Evolutionary conservation across 148 eudicot genomes (phyloP), one percentile per base, ranked within the genome.

Genomic region (Persicaria maculosa): DNA sequence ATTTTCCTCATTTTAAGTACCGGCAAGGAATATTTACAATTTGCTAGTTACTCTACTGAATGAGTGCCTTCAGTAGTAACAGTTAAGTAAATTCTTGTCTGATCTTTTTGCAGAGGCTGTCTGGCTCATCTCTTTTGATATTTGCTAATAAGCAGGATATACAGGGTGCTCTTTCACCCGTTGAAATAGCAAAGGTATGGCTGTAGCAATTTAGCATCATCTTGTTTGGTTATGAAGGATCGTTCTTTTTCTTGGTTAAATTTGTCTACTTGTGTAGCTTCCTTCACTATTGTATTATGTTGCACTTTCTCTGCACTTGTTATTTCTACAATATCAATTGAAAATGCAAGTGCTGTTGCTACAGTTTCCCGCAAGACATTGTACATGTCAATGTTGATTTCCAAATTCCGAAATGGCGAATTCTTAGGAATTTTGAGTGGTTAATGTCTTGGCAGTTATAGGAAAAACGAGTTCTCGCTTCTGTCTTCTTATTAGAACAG

Each of bases 61-160:
- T 48, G 12, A 48, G 52, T 48, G 52, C 12, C 12, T 48, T 36
- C 70, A 17, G 6, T 10, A 1, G 8, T 58, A 19, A 19, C 20
- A 17, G 25, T 8, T 9, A 1, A 17, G 64, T 8, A 10, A 19
- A 7, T 58, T 19, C 17, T 65, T 65, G 70, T 44, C 44, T 4
- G 55, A 45, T 74, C 65, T 44, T 44, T 50, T 54, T 74, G 72
- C 90, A 95, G 97, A 90, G 97, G 86, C 79, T 96, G 68, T 92
- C 94, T 52, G 99, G 97, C 73, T 85, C 97, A 69, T 92, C 99
- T 3, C 83, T 92, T 78, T 81, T 96, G 77, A 80, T 96, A 78
- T 83, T 96, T 67, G 99, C 99, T 4, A 96, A 96, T 83, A 96
- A 96, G 79, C 97, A 92, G 88, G 99, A 96, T 81, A 96, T 96